phyloP scores from a whole-genome alignment of 345 rosid genomes.

The Populus nigra region DNA sequence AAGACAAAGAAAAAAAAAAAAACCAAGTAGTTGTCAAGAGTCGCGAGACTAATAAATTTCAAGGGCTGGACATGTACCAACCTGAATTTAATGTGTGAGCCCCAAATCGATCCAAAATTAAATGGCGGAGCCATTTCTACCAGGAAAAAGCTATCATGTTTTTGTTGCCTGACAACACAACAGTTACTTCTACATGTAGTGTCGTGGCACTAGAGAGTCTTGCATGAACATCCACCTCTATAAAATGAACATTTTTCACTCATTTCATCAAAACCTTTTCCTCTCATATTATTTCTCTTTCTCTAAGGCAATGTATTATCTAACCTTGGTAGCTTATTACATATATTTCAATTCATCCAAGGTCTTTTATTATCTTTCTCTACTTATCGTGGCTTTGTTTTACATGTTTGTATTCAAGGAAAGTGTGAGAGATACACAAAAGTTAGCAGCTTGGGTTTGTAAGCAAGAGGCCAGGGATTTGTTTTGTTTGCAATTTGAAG shows the following conservation, averaged over 20 bases:
- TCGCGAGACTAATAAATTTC: background rate
- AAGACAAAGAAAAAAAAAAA: too few relatives aligned
- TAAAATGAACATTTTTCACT: background rate
- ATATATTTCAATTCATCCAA: slow-evolving; percentile 23
- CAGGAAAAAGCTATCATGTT: background rate
- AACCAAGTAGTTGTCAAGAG: background rate
- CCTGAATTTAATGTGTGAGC: background rate
- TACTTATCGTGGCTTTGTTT: slow-evolving; percentile 16
- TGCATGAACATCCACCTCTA: background rate
- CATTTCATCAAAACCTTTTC: background rate
- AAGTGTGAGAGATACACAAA: slow-evolving; percentile 2
- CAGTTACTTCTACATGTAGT: background rate
- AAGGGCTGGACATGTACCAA: background rate
- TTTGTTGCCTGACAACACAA: background rate
- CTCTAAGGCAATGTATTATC: slow-evolving; percentile 24
- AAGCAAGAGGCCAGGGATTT: slow-evolving; percentile 3
- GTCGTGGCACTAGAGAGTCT: background rate
- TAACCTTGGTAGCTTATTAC: slow-evolving; percentile 26
- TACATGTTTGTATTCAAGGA: slow-evolving; percentile 12
- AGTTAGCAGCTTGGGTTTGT: slow-evolving; percentile 10
- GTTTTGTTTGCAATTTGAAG: slow-evolving; percentile 10
- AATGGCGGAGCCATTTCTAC: background rate
- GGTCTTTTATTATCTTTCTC: slow-evolving; percentile 21
- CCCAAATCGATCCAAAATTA: background rate
- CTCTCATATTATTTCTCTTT: background rate